These are phyloP conservation scores for Catenaria anguillulae DNA, from an alignment of 371 early-diverging fungal species.

Conservation along the genomic window DNA sequence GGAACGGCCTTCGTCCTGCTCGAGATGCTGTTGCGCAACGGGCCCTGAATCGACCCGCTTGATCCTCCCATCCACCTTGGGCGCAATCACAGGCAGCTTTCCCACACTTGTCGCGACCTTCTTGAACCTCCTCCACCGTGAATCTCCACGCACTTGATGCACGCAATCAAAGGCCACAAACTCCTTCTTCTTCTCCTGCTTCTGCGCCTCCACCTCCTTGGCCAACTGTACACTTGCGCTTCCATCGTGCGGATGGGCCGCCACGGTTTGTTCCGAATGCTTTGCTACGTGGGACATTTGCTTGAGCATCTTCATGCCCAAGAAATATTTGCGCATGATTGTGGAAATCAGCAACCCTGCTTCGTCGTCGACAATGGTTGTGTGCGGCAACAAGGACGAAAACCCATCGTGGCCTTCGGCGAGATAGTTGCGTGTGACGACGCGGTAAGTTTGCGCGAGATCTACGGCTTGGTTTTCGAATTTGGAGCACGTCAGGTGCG, in stretches of 20 bases:
- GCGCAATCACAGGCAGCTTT: background rate
- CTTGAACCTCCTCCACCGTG: background rate
- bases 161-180: background rate
- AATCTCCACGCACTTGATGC: background rate
- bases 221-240: background rate
- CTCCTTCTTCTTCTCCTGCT: background rate
- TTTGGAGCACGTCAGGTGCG: slow-evolving; percentile 12
- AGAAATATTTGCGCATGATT: slow-evolving; percentile 34
- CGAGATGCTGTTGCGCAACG: no score
- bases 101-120: background rate
- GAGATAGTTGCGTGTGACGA: slow-evolving; percentile 42
- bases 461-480: slow-evolving; percentile 23
- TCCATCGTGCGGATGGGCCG: background rate
- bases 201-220: background rate
- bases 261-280: background rate
- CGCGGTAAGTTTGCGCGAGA: slow-evolving; percentile 24
- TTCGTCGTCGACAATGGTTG: slow-evolving; percentile 36
- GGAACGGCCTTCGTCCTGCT: no score
- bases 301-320: slow-evolving; percentile 26
- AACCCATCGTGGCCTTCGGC: slow-evolving; percentile 45
- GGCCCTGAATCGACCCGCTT: background rate
- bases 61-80: background rate
- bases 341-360: slow-evolving; percentile 36
- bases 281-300: background rate
- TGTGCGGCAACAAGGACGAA: slow-evolving; percentile 16